Evolutionary conservation across 805 yeast species (phyloP).

Genomic region (Henningerozyma blattae): DNA sequence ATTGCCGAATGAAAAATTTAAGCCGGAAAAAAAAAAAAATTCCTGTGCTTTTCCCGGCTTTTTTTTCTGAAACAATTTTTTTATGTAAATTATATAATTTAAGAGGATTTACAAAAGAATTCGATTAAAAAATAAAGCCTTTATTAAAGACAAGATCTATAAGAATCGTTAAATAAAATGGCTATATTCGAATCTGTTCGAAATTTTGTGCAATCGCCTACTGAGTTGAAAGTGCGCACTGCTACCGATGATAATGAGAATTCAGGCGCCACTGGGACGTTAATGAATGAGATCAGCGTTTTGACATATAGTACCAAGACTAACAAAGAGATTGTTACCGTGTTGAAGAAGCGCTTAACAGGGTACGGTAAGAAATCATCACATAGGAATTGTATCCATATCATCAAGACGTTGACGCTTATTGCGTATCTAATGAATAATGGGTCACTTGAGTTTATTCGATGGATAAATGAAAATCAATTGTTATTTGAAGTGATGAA

Average conservation of each 20-base stretch:
- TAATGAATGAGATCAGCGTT: constrained; percentile 39
- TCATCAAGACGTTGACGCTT: constrained; percentile 41
- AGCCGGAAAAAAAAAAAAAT: too few species aligned
- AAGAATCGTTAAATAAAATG: constrained; percentile 9
- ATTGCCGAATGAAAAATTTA: too few species aligned
- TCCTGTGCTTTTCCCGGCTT: too few species aligned
- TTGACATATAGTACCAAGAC: constrained; percentile 32
- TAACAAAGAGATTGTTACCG: constrained; percentile 28
- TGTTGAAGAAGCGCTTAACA: constrained; percentile 30
- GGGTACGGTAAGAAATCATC: constrained; percentile 12
- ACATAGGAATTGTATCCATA: constrained; percentile 27
- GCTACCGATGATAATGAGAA: constrained; percentile 41
- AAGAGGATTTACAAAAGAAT: too few species aligned
- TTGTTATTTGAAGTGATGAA: constrained; percentile 22
- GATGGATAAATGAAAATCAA: constrained; percentile 31
- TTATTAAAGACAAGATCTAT: too few species aligned
- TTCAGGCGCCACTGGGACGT: constrained; percentile 44
- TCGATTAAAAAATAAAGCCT: too few species aligned
- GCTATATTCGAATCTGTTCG: constrained; percentile 19
- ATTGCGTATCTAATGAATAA: constrained; percentile 39
- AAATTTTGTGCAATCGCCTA: constrained; percentile 24
- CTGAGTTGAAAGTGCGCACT: constrained; percentile 27
- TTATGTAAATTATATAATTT: too few species aligned
- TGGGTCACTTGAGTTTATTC: constrained; percentile 39
- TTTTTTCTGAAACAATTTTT: too few species aligned